Conservation (phyloP, 192 early-diverging fungal species). For the Spizellomyces sp. region DNA sequence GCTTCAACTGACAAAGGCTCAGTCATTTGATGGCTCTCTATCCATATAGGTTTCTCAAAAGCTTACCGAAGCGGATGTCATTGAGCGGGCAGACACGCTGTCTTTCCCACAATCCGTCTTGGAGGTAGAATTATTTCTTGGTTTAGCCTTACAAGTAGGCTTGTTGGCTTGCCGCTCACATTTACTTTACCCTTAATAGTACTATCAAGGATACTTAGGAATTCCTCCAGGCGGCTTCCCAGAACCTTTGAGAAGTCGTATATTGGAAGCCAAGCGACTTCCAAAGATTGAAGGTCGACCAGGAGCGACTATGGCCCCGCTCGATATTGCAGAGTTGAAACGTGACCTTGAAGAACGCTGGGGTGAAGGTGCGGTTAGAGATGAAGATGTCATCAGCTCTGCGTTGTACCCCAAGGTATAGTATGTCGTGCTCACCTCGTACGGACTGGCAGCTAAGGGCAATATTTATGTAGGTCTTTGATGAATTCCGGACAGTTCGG, state of each 20-base stretch:
- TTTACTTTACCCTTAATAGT: slow-evolving; percentile 31
- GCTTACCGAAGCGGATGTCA: slow-evolving; percentile 72
- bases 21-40: too few relatives aligned
- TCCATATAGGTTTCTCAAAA: slow-evolving; percentile 61
- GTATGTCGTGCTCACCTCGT: background rate
- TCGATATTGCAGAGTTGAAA: slow-evolving; percentile 79
- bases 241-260: slow-evolving; percentile 80
- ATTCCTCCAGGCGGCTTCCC: slow-evolving; percentile 95
- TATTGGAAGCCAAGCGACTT: slow-evolving; percentile 68
- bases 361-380: slow-evolving; percentile 51
- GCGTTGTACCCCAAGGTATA: slow-evolving; percentile 88
- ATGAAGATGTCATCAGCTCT: slow-evolving; percentile 75
- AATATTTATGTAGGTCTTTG: slow-evolving; percentile 50
- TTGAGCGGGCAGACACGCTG: slow-evolving; percentile 72
- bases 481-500: slow-evolving; percentile 72
- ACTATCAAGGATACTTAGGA: slow-evolving; percentile 95
- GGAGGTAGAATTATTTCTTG: slow-evolving; percentile 41
- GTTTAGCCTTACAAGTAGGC: too few relatives aligned
- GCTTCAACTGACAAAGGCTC: too few relatives aligned
- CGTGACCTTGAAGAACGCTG: slow-evolving; percentile 78
- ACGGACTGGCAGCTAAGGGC: slow-evolving; percentile 13
- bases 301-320: slow-evolving; percentile 73
- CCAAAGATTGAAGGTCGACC: slow-evolving; percentile 82
- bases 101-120: slow-evolving; percentile 93
- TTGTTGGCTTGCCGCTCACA: too few relatives aligned